phyloP scores from a whole-genome alignment of 108 stramenopile genomes.

The Asterionellopsis glacialis region DNA sequence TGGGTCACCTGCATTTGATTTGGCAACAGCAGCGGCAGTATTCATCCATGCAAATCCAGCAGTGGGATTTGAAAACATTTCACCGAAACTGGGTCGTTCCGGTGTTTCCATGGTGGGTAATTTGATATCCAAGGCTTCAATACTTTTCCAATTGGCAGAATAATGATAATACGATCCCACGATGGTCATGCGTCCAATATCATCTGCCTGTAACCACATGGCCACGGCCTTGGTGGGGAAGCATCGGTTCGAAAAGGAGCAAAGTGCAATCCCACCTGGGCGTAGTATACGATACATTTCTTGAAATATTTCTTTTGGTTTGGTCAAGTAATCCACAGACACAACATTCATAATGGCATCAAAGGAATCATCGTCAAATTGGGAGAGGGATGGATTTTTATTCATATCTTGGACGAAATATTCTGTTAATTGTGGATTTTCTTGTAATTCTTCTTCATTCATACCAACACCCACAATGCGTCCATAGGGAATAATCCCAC shows the following conservation, averaged over 20 bases:
- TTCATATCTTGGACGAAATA: constrained; percentile 62
- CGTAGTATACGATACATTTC: constrained; percentile 67
- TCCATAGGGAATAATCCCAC: constrained; percentile 26
- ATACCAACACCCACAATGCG: constrained; percentile 66
- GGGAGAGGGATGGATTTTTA: constrained; percentile 32
- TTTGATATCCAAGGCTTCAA: constrained; percentile 65
- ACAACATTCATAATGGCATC: constrained; percentile 69
- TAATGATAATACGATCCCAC: constrained; percentile 71
- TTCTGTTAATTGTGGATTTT: constrained; percentile 58
- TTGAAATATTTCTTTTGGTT: constrained; percentile 61
- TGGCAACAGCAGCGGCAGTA: constrained; percentile 48
- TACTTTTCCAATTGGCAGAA: constrained; percentile 43
- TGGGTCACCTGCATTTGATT: constrained; percentile 54
- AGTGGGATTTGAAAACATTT: constrained; percentile 50
- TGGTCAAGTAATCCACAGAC: constrained; percentile 69
- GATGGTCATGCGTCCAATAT: constrained; percentile 60
- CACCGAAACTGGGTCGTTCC: constrained; percentile 34
- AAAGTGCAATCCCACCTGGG: constrained; percentile 59
- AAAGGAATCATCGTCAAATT: constrained; percentile 61
- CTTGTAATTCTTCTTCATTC: constrained; percentile 61
- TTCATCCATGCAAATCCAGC: constrained; percentile 58
- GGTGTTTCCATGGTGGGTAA: constrained; percentile 29
- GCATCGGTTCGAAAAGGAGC: constrained; percentile 69
- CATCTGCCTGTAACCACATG: constrained; percentile 79
- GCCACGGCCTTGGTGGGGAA: constrained; percentile 78